Evolutionary conservation across 768 basidiomycete species (phyloP).

Genomic region (Rhodotorula graminis): DNA sequence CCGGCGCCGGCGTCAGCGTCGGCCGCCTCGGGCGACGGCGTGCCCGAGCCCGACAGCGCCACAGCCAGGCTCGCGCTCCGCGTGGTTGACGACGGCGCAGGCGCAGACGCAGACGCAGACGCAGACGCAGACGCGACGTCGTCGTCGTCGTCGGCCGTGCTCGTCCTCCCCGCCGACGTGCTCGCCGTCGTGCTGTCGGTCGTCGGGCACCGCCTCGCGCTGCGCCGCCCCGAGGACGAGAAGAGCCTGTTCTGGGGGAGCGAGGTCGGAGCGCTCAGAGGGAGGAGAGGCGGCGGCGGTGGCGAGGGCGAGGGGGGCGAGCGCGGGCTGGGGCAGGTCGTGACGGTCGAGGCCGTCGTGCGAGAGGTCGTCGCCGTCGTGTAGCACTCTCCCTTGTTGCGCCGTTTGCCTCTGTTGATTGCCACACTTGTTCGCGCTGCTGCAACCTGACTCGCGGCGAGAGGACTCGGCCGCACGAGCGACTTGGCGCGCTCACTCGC

Average conservation of each 20-base stretch:
- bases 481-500: too few relatives aligned
- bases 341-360: slow-evolving; percentile 8
- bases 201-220: slow-evolving; percentile 4
- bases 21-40: neutral
- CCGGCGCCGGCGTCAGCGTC: neutral
- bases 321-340: too few relatives aligned
- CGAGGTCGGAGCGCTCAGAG: neutral
- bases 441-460: too few relatives aligned
- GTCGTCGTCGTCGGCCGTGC: too few relatives aligned
- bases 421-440: neutral
- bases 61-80: neutral
- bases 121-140: too few relatives aligned
- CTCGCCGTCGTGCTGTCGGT: slow-evolving; percentile 1
- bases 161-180: slow-evolving; percentile 11
- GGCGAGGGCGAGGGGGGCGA: too few relatives aligned
- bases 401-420: neutral
- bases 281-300: neutral
- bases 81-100: too few relatives aligned
- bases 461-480: too few relatives aligned
- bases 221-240: slow-evolving; percentile 7
- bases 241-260: slow-evolving; percentile 17
- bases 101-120: too few relatives aligned
- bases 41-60: too few relatives aligned
- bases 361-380: neutral
- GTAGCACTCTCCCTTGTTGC: neutral